A percentile compares a stretch with the other conserved stretches of the same genome.
These are phyloP conservation scores for Helichrysum umbraculigerum DNA, from an alignment of 129 eudicot genomes.

Conservation along the genomic window DNA sequence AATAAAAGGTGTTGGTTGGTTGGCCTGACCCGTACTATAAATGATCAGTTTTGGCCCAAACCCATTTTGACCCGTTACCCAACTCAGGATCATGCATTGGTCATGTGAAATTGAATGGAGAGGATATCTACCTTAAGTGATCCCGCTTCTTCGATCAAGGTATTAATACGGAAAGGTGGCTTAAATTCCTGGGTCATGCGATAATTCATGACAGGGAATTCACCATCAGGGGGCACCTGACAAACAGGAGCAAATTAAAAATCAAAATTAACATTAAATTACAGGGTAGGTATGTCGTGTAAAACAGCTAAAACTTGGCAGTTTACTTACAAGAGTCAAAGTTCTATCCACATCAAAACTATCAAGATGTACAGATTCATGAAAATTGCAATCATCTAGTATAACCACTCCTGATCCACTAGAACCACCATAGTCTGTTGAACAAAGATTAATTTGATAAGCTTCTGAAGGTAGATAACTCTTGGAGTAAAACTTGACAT, in stretches of 20 bases:
- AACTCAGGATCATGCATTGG: neutral
- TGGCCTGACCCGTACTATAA: neutral
- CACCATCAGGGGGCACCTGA: conserved; percentile 96
- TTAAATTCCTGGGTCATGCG: conserved; percentile 97
- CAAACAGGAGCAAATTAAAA: conserved; percentile 13
- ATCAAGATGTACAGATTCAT: conserved; percentile 85
- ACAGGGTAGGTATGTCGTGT: neutral
- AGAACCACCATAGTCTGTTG: conserved; percentile 77
- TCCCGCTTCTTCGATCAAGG: conserved; percentile 92
- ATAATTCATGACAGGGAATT: conserved; percentile 96
- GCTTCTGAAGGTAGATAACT: conserved; percentile 18
- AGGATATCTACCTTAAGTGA: conserved; percentile 55
- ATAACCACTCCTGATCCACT: conserved; percentile 86
- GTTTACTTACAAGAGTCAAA: conserved; percentile 61
- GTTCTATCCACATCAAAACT: conserved; percentile 95
- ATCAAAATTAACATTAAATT: conserved; percentile 5
- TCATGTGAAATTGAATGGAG: neutral
- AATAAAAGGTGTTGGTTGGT: neutral
- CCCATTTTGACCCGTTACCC: conserved; percentile 38
- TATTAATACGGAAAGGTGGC: conserved; percentile 78
- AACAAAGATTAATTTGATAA: conserved; percentile 17
- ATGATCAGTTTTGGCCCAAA: neutral
- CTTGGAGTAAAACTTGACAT: neutral
- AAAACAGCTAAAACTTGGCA: neutral
- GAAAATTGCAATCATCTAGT: conserved; percentile 94